Percentiles rank a stretch among this genome's conserved stretches.
Evolutionary conservation across 768 basidiomycete species (phyloP).

Genomic region (Lanmaoa pseudosensibilis): DNA sequence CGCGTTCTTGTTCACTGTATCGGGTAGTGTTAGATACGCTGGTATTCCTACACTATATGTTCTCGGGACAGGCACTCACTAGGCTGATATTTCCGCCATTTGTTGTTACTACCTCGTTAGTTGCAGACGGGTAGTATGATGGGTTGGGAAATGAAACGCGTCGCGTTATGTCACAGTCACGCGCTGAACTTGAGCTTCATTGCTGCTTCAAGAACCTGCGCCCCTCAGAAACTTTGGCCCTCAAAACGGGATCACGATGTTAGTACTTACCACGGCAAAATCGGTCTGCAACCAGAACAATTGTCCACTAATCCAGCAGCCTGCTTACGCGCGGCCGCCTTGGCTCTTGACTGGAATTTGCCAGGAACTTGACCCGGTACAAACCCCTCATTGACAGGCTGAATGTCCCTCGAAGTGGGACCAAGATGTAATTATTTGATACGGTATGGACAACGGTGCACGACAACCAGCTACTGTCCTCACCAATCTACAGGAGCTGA

Average conservation of each 20-base stretch:
- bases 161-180: slow-evolving; percentile 36
- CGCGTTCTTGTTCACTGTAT: slow-evolving; percentile 65
- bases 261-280: background rate
- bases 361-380: background rate
- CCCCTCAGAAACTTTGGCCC: no score
- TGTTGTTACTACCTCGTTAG: no score
- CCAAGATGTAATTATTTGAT: background rate
- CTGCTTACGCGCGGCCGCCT: no score
- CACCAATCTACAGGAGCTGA: no score
- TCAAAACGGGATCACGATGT: background rate
- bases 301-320: background rate
- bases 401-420: background rate
- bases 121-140: background rate
- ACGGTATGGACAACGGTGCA: background rate
- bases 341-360: background rate
- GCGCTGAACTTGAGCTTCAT: no score
- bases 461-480: background rate
- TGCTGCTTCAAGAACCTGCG: no score
- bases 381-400: background rate
- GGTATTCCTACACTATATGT: background rate
- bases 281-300: background rate
- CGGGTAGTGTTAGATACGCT: background rate
- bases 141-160: slow-evolving; percentile 18
- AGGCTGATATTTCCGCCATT: slow-evolving; percentile 52
- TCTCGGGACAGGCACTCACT: slow-evolving; percentile 37